Conservation (phyloP, 495 filamentous ascomycete genomes). For the Xylaria curta region DNA sequence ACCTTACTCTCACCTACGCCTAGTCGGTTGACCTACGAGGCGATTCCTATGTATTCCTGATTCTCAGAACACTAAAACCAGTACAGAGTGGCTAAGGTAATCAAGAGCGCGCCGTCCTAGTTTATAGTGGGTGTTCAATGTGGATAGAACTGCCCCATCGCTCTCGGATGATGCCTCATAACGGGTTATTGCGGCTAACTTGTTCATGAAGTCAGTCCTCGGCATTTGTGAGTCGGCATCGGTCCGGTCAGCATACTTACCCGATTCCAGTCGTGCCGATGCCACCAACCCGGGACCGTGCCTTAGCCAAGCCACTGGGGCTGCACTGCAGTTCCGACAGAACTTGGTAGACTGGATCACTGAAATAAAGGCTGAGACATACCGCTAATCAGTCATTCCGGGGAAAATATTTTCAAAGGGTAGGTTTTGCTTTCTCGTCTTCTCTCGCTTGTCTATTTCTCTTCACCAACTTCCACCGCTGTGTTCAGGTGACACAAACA, state of each 20-base stretch:
- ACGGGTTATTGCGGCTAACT: background rate
- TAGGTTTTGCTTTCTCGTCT: background rate
- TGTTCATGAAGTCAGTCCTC: background rate
- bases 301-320: slow-evolving; percentile 17
- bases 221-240: slow-evolving; percentile 10
- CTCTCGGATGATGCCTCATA: background rate
- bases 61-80: background rate
- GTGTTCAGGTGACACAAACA: background rate
- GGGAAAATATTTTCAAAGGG: background rate
- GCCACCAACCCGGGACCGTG: slow-evolving; percentile 20
- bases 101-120: background rate
- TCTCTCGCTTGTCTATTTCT: background rate
- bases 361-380: slow-evolving; percentile 10
- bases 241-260: slow-evolving; percentile 20
- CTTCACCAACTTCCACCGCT: background rate
- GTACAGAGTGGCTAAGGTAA: background rate
- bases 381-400: slow-evolving; percentile 1
- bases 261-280: slow-evolving; percentile 20
- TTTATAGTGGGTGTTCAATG: background rate
- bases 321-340: slow-evolving; percentile 5
- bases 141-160: background rate
- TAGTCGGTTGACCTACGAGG: slow-evolving; percentile 4
- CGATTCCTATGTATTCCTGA: background rate
- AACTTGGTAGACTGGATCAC: background rate
- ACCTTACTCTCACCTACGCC: slow-evolving; percentile 14